Base-by-base conservation (phyloP, 2,329 filamentous ascomycete species). In the Alternaria longipes region DNA sequence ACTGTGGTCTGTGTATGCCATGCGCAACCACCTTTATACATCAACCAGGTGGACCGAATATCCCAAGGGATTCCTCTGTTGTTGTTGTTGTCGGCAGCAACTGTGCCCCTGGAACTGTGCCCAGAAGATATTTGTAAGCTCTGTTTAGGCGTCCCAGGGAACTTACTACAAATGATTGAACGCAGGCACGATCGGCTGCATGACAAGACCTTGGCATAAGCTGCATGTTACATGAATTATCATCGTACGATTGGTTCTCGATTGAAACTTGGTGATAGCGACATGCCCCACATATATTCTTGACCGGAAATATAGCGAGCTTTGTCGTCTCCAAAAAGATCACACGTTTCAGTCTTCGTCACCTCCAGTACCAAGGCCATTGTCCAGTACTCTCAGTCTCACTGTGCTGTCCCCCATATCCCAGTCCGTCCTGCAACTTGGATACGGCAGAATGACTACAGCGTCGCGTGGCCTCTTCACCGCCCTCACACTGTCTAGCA, bases 361-460 rank as follows among this genome's bases (percentile, higher is more conserved):
- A 4, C 52, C 53, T 20, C 38, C 41, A 4, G 40, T 45, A n/a
- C 16, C 28, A 14, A 16, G 22, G 4, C 47, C 51, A 12, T 30
- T 49, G 8, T 62, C 63, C 6, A 73, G 73, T 36, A 50, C 70
- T 30, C 61, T 67, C 34, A 77, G 58, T 44, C 46, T 45, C 8
- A 70, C 70, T 9, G 47, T 56, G 44, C 66, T 65, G 14, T 56
- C 63, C 0, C 67, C 72, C 71, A 76, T 67, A 54, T 75, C 68
- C 68, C 70, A 71, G 11, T 67, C 69, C 8, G 62, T 56, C 9
- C 62, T 55, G 58, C 75, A 76, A 40, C 61, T 70, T 38, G 56
- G 59, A 68, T 76, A 78, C 41, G 76, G 76, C 59, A 78, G 51
- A 47, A 71, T 38, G 7, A 78, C 38, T 41, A 71, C 73, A 45